Base-by-base conservation (phyloP, 306 rosid genomes). In the Benincasa hispida region DNA sequence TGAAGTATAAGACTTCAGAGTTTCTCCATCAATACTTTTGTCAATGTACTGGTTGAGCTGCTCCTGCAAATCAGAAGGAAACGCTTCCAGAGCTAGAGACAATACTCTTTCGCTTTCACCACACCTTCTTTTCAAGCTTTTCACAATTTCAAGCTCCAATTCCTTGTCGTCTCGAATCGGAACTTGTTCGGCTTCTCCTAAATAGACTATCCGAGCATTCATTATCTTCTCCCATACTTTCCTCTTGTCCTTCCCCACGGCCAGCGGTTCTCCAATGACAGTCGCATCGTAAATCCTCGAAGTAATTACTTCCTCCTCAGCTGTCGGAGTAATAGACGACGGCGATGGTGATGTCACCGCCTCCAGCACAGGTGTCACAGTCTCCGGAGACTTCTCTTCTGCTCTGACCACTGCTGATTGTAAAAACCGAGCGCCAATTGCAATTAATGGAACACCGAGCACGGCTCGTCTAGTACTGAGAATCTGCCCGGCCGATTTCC, bases 121-220 rank as follows among this genome's bases (percentile, higher is more conserved):
- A 25, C 98, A 91, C 37, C 88, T 81, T 42, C 72, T 90, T 60
- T 80, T 79, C 89, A 93, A 80, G 53, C 85, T 90, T 86, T 80
- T 91, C 59, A 93, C 91, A 62, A 93, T 89, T 68, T 91, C 92
- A 4, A 91, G 85, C 91, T 90, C 97, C 89, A 93, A 89, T 75
- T 91, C 98, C 85, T 83, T 88, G 60, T 91, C 98, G 73, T 93
- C 98, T 8, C 87, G 87, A 76, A 91, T 84, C 17, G 98, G 98
- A 76, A 93, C 98, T 79, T 85, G 96, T 63, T 93, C 98, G 10
- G 98, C 96, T 83, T 93, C 98, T 21, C 98, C 98, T 42, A 93
- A 80, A 75, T 93, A 93, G 42, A 93, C 88, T 34, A 93, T 85
- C 73, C 96, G 81, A 78, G 96, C 88, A 73, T 83, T 90, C 96